Conservation (phyloP, 139 green algal genomes). For the Coelastrella sp. region DNA sequence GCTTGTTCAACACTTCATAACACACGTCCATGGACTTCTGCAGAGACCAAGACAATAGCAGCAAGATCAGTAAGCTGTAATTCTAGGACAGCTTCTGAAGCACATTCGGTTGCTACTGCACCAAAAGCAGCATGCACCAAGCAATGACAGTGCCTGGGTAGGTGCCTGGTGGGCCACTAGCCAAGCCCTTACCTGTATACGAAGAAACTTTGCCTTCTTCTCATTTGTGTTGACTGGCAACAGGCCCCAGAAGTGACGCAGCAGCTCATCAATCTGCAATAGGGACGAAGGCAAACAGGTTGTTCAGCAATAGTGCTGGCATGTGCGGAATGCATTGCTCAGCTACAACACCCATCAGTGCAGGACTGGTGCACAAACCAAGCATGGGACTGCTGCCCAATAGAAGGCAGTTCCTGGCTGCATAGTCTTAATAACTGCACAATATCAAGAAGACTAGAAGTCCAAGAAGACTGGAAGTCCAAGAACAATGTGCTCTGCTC, state of each 20-base stretch:
- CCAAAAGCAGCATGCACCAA: not conserved
- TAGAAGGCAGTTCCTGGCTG: too few species aligned
- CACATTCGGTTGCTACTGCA: not conserved
- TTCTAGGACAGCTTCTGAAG: not conserved
- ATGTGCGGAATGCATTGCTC: too few species aligned
- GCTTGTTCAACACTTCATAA: slow-evolving; percentile 31
- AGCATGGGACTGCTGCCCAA: too few species aligned
- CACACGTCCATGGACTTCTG: slow-evolving; percentile 28
- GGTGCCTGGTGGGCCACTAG: slow-evolving; percentile 41
- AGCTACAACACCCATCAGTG: too few species aligned
- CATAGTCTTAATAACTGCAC: too few species aligned
- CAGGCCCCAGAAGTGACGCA: slow-evolving; percentile 80
- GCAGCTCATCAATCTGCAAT: slow-evolving; percentile 75
- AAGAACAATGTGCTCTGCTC: too few species aligned
- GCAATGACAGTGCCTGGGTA: slow-evolving; percentile 37
- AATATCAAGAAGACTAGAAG: too few species aligned
- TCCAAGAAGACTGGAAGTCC: too few species aligned
- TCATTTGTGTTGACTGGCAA: slow-evolving; percentile 55
- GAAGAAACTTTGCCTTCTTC: slow-evolving; percentile 53
- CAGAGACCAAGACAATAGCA: not conserved
- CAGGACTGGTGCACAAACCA: not conserved
- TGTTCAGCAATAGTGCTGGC: too few species aligned
- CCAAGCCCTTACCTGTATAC: slow-evolving; percentile 45
- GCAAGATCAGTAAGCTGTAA: not conserved
- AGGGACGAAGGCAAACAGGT: not conserved